These are phyloP conservation scores for Podospora fimiseda DNA, from an alignment of 495 filamentous ascomycete species.

Conservation along the genomic window DNA sequence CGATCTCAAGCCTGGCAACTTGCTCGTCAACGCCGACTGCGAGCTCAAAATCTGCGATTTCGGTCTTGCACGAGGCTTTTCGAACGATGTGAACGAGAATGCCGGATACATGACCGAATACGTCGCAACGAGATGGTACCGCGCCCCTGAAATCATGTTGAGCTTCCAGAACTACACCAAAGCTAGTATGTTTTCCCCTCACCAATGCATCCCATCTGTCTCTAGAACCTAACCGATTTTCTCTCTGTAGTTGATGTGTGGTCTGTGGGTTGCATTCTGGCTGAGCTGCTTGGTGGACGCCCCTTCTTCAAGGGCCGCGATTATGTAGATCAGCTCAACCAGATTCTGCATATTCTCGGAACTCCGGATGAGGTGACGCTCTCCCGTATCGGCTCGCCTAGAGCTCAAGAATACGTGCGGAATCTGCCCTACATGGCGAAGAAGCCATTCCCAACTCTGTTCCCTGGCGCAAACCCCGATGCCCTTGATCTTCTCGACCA, in stretches of 20 bases:
- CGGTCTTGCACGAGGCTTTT: slow-evolving; percentile 90
- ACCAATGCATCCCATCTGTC: neutral
- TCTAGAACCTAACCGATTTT: slow-evolving; percentile 11
- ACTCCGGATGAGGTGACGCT: slow-evolving; percentile 95
- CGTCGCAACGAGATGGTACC: slow-evolving; percentile 97
- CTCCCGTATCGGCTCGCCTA: slow-evolving; percentile 86
- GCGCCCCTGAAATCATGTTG: slow-evolving; percentile 98
- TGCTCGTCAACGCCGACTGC: slow-evolving; percentile 97
- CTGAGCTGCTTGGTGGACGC: slow-evolving; percentile 89
- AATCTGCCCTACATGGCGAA: slow-evolving; percentile 97
- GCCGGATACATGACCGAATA: slow-evolving; percentile 99
- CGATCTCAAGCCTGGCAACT: slow-evolving; percentile 93
- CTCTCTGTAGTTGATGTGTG: slow-evolving; percentile 80
- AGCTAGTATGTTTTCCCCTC: slow-evolving; percentile 66
- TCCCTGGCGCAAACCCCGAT: slow-evolving; percentile 93
- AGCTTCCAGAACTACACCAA: slow-evolving; percentile 99
- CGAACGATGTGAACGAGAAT: slow-evolving; percentile 95
- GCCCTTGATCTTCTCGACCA: slow-evolving; percentile 89
- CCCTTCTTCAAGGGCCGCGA: slow-evolving; percentile 99
- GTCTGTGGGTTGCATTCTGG: slow-evolving; percentile 97
- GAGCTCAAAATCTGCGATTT: slow-evolving; percentile 99
- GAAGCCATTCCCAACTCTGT: slow-evolving; percentile 77
- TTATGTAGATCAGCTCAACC: slow-evolving; percentile 98
- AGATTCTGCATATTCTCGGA: slow-evolving; percentile 95
- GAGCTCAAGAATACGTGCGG: slow-evolving; percentile 96